A percentile compares a stretch with the other conserved stretches of the same genome.
Conservation (phyloP, 2,329 filamentous ascomycete genomes). For the Colletotrichum cordylinicola region DNA sequence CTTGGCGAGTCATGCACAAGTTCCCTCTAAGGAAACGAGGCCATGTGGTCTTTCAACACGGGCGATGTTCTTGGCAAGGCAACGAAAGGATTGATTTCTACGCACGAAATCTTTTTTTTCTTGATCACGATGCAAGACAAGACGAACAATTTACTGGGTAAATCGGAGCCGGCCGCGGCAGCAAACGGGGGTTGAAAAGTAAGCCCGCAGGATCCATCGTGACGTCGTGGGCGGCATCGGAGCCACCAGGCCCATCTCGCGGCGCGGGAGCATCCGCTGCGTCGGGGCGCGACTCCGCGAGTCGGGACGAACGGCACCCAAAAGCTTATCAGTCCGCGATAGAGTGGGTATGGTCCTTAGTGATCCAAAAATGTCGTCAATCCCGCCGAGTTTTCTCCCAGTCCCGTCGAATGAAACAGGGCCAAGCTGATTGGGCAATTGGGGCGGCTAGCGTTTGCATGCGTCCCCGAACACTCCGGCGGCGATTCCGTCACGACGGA, state of each 20-base stretch:
- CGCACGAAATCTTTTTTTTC: too few species aligned
- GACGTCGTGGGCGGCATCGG: not conserved
- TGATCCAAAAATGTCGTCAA: slow-evolving; percentile 4
- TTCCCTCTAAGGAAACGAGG: too few species aligned
- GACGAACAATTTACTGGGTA: too few species aligned
- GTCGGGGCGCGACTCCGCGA: not conserved
- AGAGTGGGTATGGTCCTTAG: not conserved
- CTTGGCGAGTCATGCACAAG: too few species aligned
- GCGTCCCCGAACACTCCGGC: slow-evolving; percentile 2
- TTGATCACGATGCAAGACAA: too few species aligned
- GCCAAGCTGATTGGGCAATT: not conserved
- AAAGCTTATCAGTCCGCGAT: not conserved
- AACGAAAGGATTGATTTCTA: too few species aligned
- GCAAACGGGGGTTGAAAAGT: too few species aligned
- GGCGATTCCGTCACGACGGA: slow-evolving; percentile 13
- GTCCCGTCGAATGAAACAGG: not conserved
- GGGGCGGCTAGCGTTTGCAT: not conserved
- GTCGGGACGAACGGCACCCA: slow-evolving; percentile 13
- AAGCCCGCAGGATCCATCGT: not conserved
- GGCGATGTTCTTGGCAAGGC: too few species aligned
- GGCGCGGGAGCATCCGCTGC: slow-evolving; percentile 7
- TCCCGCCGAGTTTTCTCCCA: not conserved
- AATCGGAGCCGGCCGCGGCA: too few species aligned
- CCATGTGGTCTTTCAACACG: too few species aligned
- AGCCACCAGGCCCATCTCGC: not conserved